Base-by-base conservation (phyloP, 805 yeast species). In the Saccharomycopsis guyanensis region DNA sequence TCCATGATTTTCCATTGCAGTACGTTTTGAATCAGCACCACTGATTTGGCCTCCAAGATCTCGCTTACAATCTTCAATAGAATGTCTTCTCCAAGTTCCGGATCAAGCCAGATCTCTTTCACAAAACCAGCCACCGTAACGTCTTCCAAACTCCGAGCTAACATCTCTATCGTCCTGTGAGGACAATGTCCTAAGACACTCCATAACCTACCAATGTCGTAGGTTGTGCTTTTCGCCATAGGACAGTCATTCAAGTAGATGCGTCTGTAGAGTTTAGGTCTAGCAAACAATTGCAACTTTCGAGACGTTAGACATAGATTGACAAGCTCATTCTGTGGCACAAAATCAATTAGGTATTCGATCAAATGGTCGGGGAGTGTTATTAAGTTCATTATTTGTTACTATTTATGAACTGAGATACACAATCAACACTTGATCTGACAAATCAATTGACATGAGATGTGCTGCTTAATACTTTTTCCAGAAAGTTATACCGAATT, bases 51-150 rank as follows among this genome's bases (percentile, higher is more conserved):
- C 7, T 38, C 10, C 10, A 25, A 7, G 6, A 15, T 38, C 23
- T 15, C 23, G 16, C 20, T 37, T 7, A 43, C 16, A 2, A 23
- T 27, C 23, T 12, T 3, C n/a, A 37, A 34, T 18, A 47, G 23
- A 3, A 36, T 32, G 13, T 34, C 23, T 34, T 47, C 47, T 7
- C 37, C 19, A 16, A 47, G 33, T 22, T 47, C 50, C 23, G 39
- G 47, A 29, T 47, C 50, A n/a, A 47, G 10, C 47, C 50, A 47
- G 15, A 47, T 18, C 43, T 47, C 50, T 34, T 34, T 20, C 16
- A 47, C 44, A n/a, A n/a, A 19, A 23, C 43, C 24, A 18, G 7
- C n/a, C 16, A 38, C 18, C 6, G 16, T 16, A 37, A 8, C 4
- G n/a, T 13, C 23, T 38, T 18, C 23, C 15, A 13, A 38, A 19